Conservation (phyloP, 768 basidiomycete species). For the Termitomyces sp. region DNA sequence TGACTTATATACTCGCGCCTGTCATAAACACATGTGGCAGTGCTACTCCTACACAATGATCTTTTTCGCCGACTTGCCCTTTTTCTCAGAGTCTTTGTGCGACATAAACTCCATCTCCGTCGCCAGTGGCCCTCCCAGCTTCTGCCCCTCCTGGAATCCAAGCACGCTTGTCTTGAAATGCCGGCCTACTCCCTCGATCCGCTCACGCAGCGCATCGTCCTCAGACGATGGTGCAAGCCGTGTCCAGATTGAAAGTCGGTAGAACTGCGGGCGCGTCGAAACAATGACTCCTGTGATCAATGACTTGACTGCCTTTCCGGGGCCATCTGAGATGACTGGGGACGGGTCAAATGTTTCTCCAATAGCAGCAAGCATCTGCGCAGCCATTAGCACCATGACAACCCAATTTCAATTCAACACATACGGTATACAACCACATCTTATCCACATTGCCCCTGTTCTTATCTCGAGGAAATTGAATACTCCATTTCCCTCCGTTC, state of each 20-base stretch:
- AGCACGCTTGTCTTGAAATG: constrained; percentile 93
- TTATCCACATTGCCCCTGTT: constrained; percentile 79
- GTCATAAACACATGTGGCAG: constrained; percentile 13
- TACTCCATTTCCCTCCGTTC: constrained; percentile 97
- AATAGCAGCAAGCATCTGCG: constrained; percentile 97
- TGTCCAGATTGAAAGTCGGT: constrained; percentile 97
- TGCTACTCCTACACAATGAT: constrained; percentile 47
- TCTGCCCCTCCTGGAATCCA: constrained; percentile 69
- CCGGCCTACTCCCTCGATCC: constrained; percentile 78
- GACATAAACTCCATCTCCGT: constrained; percentile 94
- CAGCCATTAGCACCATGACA: neutral
- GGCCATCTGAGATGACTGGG: constrained; percentile 45
- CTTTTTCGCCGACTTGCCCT: constrained; percentile 80
- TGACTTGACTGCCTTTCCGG: constrained; percentile 40
- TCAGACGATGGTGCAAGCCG: constrained; percentile 64
- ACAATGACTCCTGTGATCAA: constrained; percentile 93
- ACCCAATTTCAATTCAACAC: constrained; percentile 27
- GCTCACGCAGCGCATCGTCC: constrained; percentile 60
- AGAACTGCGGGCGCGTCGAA: constrained; percentile 91
- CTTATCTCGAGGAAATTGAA: constrained; percentile 96
- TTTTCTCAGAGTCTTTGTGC: constrained; percentile 94
- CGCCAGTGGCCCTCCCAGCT: constrained; percentile 79
- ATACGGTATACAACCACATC: constrained; percentile 95
- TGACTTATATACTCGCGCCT: constrained; percentile 9
- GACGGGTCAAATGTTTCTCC: constrained; percentile 97